phyloP scores from a whole-genome alignment of 257 asterid species.

The Ilex asprella region DNA sequence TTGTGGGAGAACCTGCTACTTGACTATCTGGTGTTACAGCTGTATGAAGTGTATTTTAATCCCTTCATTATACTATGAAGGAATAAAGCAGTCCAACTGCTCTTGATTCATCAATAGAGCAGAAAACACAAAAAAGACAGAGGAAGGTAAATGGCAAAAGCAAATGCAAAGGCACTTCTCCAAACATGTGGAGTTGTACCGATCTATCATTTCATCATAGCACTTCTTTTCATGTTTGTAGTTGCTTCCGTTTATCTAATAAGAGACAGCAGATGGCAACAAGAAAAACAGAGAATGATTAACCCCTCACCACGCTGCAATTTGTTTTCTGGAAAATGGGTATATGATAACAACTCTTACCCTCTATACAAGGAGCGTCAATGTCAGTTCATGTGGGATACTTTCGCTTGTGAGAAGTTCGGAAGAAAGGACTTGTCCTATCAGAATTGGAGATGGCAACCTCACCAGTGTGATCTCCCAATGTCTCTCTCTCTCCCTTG shows the following conservation, averaged over 20 bases:
- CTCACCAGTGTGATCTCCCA: constrained; percentile 46
- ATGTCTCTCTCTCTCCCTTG: constrained; percentile 17
- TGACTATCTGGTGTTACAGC: too few relatives aligned
- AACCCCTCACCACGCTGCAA: background rate
- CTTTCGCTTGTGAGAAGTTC: constrained; percentile 25
- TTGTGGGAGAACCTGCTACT: too few relatives aligned
- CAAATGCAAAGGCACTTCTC: background rate
- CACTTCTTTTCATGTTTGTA: background rate
- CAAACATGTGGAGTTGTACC: background rate
- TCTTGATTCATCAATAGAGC: too few relatives aligned
- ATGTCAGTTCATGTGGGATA: constrained; percentile 29
- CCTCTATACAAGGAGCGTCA: constrained; percentile 11
- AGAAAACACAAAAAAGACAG: too few relatives aligned
- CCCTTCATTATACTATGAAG: too few relatives aligned
- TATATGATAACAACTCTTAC: background rate
- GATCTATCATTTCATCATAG: too few relatives aligned
- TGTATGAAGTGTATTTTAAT: too few relatives aligned
- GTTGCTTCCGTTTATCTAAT: background rate
- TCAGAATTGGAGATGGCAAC: constrained; percentile 50
- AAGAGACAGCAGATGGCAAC: background rate
- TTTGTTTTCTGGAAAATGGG: too few relatives aligned
- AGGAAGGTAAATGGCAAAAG: background rate
- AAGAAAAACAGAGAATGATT: background rate
- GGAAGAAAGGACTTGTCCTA: constrained; percentile 36
- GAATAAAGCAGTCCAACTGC: too few relatives aligned